These are phyloP conservation scores for Xylaria sp. DNA, from an alignment of 2,329 filamentous ascomycete species.

Conservation along the genomic window DNA sequence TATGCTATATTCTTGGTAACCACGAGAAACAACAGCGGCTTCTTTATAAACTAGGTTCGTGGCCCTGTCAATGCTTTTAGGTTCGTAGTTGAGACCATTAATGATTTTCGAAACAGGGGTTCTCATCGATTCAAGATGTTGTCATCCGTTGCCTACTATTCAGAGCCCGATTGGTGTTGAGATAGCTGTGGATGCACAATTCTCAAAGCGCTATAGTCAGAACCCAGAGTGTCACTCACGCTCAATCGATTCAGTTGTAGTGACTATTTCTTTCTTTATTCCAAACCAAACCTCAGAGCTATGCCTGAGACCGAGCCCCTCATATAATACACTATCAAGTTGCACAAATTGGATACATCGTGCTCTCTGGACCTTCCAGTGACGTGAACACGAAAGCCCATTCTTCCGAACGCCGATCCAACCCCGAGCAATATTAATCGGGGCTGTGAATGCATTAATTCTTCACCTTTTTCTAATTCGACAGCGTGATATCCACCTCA, in stretches of 20 bases:
- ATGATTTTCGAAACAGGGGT: too few relatives aligned
- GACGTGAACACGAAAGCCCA: constrained; percentile 17
- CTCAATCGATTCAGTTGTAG: neutral
- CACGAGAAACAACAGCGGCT: neutral
- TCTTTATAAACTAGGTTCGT: neutral
- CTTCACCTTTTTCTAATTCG: constrained; percentile 11
- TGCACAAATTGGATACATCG: constrained; percentile 17
- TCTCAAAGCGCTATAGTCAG: too few relatives aligned
- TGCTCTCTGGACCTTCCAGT: constrained; percentile 21
- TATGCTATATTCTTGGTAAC: neutral
- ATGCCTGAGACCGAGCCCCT: constrained; percentile 6
- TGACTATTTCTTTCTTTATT: constrained; percentile 22
- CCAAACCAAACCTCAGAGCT: constrained; percentile 20
- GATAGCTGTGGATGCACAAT: neutral
- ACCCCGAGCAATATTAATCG: constrained; percentile 23
- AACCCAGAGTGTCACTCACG: neutral
- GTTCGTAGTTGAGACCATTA: too few relatives aligned
- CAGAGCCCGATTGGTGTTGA: too few relatives aligned
- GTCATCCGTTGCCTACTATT: too few relatives aligned
- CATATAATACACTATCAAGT: constrained; percentile 27
- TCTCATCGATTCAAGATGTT: too few relatives aligned
- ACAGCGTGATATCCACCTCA: constrained; percentile 9
- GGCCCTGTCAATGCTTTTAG: too few relatives aligned
- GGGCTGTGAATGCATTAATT: constrained; percentile 28
- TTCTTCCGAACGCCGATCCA: constrained; percentile 29